Conservation (phyloP, 2,329 filamentous ascomycete species). For the Botryotinia convoluta region DNA sequence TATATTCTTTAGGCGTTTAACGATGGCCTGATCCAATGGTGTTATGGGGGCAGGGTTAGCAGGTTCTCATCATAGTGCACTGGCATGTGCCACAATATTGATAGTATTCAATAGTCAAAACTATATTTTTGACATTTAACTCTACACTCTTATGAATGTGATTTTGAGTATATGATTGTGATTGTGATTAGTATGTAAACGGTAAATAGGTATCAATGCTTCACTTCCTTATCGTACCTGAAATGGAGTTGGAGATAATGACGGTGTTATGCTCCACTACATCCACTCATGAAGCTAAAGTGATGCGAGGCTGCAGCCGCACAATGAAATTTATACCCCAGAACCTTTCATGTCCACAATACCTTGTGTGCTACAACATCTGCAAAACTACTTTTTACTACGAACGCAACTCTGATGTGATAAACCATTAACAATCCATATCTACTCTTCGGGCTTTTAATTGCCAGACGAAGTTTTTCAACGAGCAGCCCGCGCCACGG, state of each 20-base stretch:
- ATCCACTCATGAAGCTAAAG: constrained; percentile 9
- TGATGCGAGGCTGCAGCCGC: constrained; percentile 19
- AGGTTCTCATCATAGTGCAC: constrained; percentile 15
- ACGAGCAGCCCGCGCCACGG: background rate
- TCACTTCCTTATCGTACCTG: background rate
- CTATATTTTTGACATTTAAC: constrained; percentile 18
- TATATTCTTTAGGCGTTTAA: constrained; percentile 13
- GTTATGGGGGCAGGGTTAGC: constrained; percentile 7
- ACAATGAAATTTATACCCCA: constrained; percentile 1
- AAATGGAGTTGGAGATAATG: background rate
- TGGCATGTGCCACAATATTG: constrained; percentile 7
- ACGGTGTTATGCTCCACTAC: background rate
- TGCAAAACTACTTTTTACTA: background rate
- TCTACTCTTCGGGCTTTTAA: background rate
- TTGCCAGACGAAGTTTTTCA: background rate
- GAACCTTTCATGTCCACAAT: background rate
- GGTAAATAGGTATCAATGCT: background rate
- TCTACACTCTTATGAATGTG: background rate
- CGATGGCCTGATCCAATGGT: constrained; percentile 14
- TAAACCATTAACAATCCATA: background rate
- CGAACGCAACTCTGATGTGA: background rate
- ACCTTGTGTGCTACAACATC: background rate
- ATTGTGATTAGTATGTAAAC: background rate
- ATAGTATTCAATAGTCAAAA: constrained; percentile 21
- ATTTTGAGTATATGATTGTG: background rate